These are phyloP conservation scores for Diutina sp. DNA, from an alignment of 1,139 yeast species.

Conservation along the genomic window DNA sequence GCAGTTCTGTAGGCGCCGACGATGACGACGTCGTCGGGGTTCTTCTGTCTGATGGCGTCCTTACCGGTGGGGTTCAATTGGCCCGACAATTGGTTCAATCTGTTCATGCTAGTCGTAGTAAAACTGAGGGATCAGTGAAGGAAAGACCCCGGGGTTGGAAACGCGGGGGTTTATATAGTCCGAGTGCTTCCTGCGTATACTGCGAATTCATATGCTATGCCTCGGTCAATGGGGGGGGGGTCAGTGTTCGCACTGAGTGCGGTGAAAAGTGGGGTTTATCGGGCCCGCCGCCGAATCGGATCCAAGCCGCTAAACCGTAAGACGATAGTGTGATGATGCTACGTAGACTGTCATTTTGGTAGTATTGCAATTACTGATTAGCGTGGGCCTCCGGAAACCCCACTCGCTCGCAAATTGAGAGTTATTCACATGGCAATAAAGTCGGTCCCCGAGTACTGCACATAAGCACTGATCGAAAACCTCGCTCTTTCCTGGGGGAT, in stretches of 20 bases:
- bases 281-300: background rate
- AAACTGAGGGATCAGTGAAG: background rate
- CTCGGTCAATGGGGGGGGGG: background rate
- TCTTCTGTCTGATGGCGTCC: slow-evolving; percentile 36
- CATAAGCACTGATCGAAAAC: background rate
- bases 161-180: background rate
- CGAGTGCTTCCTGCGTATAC: background rate
- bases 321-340: too few species aligned
- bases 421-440: background rate
- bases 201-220: background rate
- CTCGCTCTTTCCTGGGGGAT: background rate
- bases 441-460: background rate
- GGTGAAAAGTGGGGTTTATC: background rate
- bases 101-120: slow-evolving; percentile 29
- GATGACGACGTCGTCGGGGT: slow-evolving; percentile 61
- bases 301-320: background rate
- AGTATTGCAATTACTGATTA: too few species aligned
- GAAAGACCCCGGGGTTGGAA: background rate
- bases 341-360: too few species aligned
- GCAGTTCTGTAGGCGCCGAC: slow-evolving; percentile 88
- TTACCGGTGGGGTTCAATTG: slow-evolving; percentile 40
- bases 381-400: too few species aligned
- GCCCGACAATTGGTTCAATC: slow-evolving; percentile 47
- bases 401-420: too few species aligned
- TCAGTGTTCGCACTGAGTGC: background rate